Conservation (phyloP, 2,329 filamentous ascomycete genomes). For the Fusarium pseudocircinatum region DNA sequence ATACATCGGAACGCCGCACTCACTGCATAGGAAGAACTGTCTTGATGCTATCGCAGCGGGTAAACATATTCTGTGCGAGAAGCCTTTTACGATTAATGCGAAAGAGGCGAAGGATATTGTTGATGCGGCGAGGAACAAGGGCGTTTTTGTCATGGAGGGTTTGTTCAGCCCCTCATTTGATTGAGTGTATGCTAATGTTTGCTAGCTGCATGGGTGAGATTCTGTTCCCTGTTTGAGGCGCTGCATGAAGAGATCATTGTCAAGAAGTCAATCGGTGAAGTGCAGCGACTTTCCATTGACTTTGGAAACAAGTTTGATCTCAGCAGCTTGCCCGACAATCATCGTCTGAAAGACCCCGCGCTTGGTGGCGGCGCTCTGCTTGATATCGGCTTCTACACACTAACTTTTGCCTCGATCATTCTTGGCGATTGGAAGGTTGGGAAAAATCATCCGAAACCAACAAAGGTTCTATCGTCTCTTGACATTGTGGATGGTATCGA, state of each 20-base stretch:
- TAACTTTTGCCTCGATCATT: slow-evolving; percentile 18
- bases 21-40: slow-evolving; percentile 55
- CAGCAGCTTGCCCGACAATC: not conserved
- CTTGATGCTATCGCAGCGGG: slow-evolving; percentile 55
- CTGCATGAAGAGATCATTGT: slow-evolving; percentile 8
- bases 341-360: slow-evolving; percentile 15
- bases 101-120: slow-evolving; percentile 11
- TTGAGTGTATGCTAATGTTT: not conserved
- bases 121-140: slow-evolving; percentile 6
- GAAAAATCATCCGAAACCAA: slow-evolving; percentile 6
- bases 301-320: slow-evolving; percentile 23
- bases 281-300: slow-evolving; percentile 9
- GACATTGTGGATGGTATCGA: slow-evolving; percentile 18
- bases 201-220: slow-evolving; percentile 21
- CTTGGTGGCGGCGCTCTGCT: slow-evolving; percentile 20
- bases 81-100: slow-evolving; percentile 49
- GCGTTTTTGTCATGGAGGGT: slow-evolving; percentile 23
- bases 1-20: slow-evolving; percentile 58
- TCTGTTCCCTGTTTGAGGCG: slow-evolving; percentile 17
- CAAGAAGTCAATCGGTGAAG: slow-evolving; percentile 21
- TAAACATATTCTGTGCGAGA: slow-evolving; percentile 58
- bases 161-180: not conserved
- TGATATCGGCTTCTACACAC: slow-evolving; percentile 9
- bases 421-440: slow-evolving; percentile 18
- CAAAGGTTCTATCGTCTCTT: slow-evolving; percentile 1